Evolutionary conservation across 805 yeast genomes (phyloP), one percentile per base, ranked within the genome.

Genomic region (Pichia rugopelliculosa): DNA sequence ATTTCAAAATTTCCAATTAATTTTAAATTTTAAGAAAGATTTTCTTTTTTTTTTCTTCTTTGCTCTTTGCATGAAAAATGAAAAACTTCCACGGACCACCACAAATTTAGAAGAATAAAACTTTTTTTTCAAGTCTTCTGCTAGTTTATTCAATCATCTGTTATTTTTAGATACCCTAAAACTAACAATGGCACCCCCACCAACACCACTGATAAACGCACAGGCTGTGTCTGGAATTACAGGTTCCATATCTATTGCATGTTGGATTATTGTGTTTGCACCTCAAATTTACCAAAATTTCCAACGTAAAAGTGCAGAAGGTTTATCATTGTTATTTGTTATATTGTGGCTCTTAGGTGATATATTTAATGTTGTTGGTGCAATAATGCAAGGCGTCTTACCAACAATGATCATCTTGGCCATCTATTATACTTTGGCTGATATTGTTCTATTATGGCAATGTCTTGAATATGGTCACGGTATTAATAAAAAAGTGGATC

Each of bases 241-340:
- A 18, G 87, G 84, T 24, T 87, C 96, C 12, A 88, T 93, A 33
- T 91, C 98, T 18, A 78, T 91, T 41, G 96, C 97, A 15, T 93
- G 97, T 64, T 91, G 99, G 99, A 84, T 93, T 50, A 90, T 93
- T 42, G 99, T 91, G 17, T 91, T 93, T 72, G 95, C 96, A 36
- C 98, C 98, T 11, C 98, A 91, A 62, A 84, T 93, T 40, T 90
- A 88, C 65, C 97, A 93, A 61, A 91, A 90, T 63, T 89, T 87
- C 60, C 74, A 75, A 51, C 71, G 98, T 59, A 82, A 87, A 64
- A 80, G 89, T 33, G 81, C 96, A 7, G 97, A 93, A 47, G 97
- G 98, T 6, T 74, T 93, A 18, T 89, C 97, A 8, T 66, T 90
- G 36, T 71, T 86, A 53, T 93, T 93, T 65, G 87, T 93, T 20